Percentiles rank a stretch among this genome's conserved stretches.
Evolutionary conservation across 2,329 filamentous ascomycete genomes (phyloP).

Genomic region (Ilyonectria robusta): DNA sequence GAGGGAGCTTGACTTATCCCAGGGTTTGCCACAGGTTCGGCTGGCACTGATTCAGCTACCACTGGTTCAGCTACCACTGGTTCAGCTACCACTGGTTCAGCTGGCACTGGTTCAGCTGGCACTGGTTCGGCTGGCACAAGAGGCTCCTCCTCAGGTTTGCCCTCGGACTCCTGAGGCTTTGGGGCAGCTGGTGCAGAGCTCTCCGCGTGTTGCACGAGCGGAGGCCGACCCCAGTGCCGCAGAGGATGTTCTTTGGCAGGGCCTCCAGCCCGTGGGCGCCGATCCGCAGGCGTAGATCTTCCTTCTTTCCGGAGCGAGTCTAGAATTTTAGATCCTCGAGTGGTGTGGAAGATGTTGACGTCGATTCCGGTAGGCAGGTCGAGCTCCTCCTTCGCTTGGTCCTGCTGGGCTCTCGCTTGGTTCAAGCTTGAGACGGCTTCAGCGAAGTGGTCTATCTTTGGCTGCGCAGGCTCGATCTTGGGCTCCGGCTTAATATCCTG

Average conservation of each 20-base stretch:
- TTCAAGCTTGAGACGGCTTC: conserved; percentile 26
- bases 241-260: conserved; percentile 56
- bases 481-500: conserved; percentile 25
- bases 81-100: not conserved
- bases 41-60: not conserved
- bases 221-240: conserved; percentile 51
- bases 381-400: conserved; percentile 43
- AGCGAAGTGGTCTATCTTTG: conserved; percentile 24
- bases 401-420: conserved; percentile 15
- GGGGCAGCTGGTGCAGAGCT: conserved; percentile 8
- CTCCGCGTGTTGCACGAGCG: conserved; percentile 38
- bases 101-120: not conserved
- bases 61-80: too few relatives aligned
- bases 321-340: conserved; percentile 61
- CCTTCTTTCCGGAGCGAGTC: conserved; percentile 52
- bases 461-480: not conserved
- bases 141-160: conserved; percentile 6
- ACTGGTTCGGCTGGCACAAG: not conserved
- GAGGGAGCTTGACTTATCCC: not conserved
- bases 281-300: conserved; percentile 22
- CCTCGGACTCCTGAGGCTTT: conserved; percentile 24
- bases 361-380: conserved; percentile 59
- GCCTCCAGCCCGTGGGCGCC: conserved; percentile 30
- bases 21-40: conserved; percentile 8
- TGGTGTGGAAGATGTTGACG: conserved; percentile 65